Base-by-base conservation (phyloP, 768 basidiomycete species). In the Trametes cingulata region DNA sequence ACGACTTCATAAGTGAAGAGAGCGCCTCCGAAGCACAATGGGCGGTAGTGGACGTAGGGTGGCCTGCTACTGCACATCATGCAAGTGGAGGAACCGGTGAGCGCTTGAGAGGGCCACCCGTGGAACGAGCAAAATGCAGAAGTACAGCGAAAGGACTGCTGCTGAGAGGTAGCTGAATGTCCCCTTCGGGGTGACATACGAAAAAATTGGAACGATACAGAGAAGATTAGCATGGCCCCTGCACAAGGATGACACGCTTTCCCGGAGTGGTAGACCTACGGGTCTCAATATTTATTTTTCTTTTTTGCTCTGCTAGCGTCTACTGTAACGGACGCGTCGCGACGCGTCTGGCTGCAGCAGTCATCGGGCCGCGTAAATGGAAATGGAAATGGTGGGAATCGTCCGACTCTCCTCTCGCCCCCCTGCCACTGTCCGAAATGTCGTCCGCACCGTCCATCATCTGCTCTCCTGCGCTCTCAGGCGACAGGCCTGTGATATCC, bases 191-290 rank as follows among this genome's bases (percentile, higher is more conserved):
- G 90, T 88, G 88, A 86, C 90, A 90, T 88, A 91, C 86, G 88
- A 89, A 90, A 94, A 93, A 92, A 90, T 94, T 93, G 93, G 91
- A 95, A 94, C 92, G 90, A 95, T 95, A 95, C 93, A 94, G 93
- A 96, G 94, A 95, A 95, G 94, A 95, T 96, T 95, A 95, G 94
- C 94, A 96, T 96, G 91, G 95, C 93, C 94, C 95, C 94, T 96
- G 94, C 95, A 96, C 93, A 97, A 96, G 95, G 94, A 96, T 95
- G 94, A 95, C 94, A 95, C 91, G 90, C 90, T 92, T 90, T 89
- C 83, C 87, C 88, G 87, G 89, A 90, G 88, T 90, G 88, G 88
- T 88, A 88, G 73, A 73, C 69, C 73, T 74, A 74, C 72, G 73
- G 73, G 71, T 74, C 72, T 75, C 74, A 75, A 74, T 75, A 75